Conservation (phyloP, 2,329 filamentous ascomycete species). For the Fusarium fujikuroi region DNA sequence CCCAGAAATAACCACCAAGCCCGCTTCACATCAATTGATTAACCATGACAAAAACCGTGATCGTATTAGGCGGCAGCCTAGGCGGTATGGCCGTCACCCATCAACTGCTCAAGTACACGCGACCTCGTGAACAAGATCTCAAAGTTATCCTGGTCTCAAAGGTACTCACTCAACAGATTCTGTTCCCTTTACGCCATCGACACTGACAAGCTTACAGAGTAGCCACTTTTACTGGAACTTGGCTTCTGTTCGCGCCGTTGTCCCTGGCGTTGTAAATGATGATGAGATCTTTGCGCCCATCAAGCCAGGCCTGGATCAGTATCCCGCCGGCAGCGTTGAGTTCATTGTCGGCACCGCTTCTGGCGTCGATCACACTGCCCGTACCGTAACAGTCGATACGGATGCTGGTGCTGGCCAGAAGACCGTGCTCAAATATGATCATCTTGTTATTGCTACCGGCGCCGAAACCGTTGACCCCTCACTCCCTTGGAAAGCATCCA, state of each 20-base stretch:
- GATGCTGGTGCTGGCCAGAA: conserved; percentile 20
- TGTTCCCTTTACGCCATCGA: too few species aligned
- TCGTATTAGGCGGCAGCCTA: conserved; percentile 65
- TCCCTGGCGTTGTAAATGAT: conserved; percentile 61
- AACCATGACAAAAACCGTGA: conserved; percentile 62
- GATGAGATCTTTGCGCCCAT: conserved; percentile 63
- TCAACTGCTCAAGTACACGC: conserved; percentile 64
- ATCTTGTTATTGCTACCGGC: conserved; percentile 68
- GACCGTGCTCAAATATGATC: conserved; percentile 57
- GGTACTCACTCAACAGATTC: conserved; percentile 48
- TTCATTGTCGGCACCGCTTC: conserved; percentile 63
- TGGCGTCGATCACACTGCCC: conserved; percentile 51
- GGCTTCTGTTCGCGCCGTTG: conserved; percentile 64
- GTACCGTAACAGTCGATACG: conserved; percentile 55
- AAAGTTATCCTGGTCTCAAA: conserved; percentile 67
- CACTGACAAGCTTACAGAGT: conserved; percentile 51
- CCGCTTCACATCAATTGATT: background rate
- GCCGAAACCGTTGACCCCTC: conserved; percentile 54
- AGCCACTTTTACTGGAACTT: conserved; percentile 70
- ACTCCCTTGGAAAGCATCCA: conserved; percentile 64
- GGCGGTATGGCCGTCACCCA: conserved; percentile 65
- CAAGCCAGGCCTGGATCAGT: conserved; percentile 59
- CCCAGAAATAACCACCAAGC: background rate
- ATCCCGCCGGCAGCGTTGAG: conserved; percentile 60
- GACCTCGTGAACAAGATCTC: conserved; percentile 55